These are phyloP conservation scores for Neurospora hispaniola DNA, from an alignment of 495 filamentous ascomycete species.

Conservation along the genomic window DNA sequence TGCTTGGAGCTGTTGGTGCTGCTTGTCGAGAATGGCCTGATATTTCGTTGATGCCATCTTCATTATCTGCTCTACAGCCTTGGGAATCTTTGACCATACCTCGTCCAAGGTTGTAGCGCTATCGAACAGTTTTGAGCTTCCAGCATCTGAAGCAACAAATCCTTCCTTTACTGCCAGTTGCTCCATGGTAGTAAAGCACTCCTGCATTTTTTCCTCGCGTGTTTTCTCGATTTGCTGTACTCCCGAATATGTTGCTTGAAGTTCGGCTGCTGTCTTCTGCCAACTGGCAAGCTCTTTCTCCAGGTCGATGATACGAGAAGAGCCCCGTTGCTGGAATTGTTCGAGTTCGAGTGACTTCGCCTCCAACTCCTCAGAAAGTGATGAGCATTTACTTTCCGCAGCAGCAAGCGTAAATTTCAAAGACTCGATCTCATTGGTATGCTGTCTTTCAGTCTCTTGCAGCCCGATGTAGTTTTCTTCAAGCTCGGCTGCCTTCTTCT, in stretches of 20 bases:
- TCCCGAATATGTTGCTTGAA: neutral
- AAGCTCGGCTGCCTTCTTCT: neutral
- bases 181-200: neutral
- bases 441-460: neutral
- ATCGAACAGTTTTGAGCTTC: neutral
- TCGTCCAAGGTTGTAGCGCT: neutral
- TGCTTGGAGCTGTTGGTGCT: neutral
- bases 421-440: neutral
- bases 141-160: neutral
- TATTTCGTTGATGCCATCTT: neutral
- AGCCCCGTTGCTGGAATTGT: neutral
- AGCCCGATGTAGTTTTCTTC: neutral
- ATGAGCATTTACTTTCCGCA: neutral
- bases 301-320: neutral
- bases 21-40: neutral
- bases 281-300: neutral
- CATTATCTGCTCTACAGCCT: neutral
- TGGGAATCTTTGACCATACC: neutral
- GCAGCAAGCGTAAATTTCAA: neutral
- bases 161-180: neutral
- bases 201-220: neutral
- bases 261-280: neutral
- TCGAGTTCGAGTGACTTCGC: neutral
- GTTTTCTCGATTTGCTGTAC: neutral
- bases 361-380: neutral